Evolutionary conservation across 108 stramenopile genomes (phyloP), one percentile per base, ranked within the genome.

Genomic region (Pseudonitzschia multiseries): DNA sequence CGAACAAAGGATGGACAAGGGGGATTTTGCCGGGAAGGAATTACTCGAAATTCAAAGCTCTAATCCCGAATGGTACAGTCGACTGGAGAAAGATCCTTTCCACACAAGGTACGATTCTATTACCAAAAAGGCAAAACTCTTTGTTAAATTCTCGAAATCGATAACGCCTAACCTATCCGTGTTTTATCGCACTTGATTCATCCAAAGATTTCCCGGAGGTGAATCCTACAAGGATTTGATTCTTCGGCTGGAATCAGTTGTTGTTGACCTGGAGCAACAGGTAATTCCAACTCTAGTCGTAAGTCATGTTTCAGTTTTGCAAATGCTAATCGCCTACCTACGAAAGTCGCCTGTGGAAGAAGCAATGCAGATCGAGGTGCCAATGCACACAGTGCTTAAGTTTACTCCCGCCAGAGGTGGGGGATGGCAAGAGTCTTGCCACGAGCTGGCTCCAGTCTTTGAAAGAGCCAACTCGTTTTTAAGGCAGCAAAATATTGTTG

Each of bases 231-330:
- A 73, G 52, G 96, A 97, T 71, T 81, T 97, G 77, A 88, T 89
- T 56, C 69, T 73, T 27, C 86, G 96, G 20, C 74, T 97, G 40
- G 92, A 90, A 64, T 79, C 89, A 0, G 79, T 89, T 33, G 82
- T 97, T 43, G 90, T 97, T 56, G 96, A 95, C 28, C 77, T 97
- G 41, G 96, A 97, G 64, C 96, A 95, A 69, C 92, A 94, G 68
- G 90, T 92, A 43, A 86, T 79, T 29, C 93, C 92, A 24, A 90
- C 89, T 28, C 80, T 95, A 24, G 81, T 95, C 57, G 96, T 97
- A 0, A 92, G 91, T 60, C 96, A 97, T 72, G 93, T 97, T 46
- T 91, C 89, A 60, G 86, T 92, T 17, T 75, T 97, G 61, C 96
- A 97, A 77, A 74, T 79, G 21, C 77, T 97, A 64, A 89, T 97